These are phyloP conservation scores for Crepidotus variabilis DNA, from an alignment of 768 basidiomycete genomes.

Conservation along the genomic window DNA sequence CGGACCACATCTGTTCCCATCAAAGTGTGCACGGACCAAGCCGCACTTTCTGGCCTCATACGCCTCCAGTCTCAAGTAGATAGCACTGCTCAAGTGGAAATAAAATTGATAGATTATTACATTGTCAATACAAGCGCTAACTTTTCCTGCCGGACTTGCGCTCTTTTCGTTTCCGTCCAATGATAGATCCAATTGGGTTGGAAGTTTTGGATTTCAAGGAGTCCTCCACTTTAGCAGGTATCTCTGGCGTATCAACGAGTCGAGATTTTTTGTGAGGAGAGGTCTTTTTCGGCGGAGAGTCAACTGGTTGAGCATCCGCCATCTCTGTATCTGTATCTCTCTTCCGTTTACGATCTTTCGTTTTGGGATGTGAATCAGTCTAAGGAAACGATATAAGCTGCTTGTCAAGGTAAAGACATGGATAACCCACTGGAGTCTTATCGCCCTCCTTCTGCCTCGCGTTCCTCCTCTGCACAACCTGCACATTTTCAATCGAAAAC, in stretches of 20 bases:
- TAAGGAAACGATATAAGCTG: not conserved
- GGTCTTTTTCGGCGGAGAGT: conserved; percentile 3
- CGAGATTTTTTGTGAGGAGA: conserved; percentile 12
- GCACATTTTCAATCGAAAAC: conserved; percentile 93
- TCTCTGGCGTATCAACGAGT: conserved; percentile 2
- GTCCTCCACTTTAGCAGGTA: not conserved
- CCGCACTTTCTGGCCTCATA: no score
- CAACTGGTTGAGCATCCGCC: conserved; percentile 9
- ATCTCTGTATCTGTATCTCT: not conserved
- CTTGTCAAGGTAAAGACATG: not conserved
- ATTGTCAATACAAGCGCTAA: not conserved
- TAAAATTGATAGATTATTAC: no score
- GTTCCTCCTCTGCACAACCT: conserved; percentile 77
- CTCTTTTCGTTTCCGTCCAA: conserved; percentile 78
- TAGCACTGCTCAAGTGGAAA: no score
- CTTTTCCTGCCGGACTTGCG: conserved; percentile 40
- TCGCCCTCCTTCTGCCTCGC: conserved; percentile 34
- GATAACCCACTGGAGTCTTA: conserved; percentile 31
- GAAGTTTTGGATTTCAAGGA: conserved; percentile 10
- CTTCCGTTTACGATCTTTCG: conserved; percentile 13
- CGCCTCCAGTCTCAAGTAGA: no score
- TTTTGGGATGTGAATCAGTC: not conserved
- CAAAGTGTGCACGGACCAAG: no score
- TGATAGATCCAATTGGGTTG: conserved; percentile 60
- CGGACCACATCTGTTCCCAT: not conserved